Percentiles rank a stretch among this genome's conserved stretches.
phyloP scores from a whole-genome alignment of 331 rosid genomes.

The Erythrophleum ivorense region DNA sequence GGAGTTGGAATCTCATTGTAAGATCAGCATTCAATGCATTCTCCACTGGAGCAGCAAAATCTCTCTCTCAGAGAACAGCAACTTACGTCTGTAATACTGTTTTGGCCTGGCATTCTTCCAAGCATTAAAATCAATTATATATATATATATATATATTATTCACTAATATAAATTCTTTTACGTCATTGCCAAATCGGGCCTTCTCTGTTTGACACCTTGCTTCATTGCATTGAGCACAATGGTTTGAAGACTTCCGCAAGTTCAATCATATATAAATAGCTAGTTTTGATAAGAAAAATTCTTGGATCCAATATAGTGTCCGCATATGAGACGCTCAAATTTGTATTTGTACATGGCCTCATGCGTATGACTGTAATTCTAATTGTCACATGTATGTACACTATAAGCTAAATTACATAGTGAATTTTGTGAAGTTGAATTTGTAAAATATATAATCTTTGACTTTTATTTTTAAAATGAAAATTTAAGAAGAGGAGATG shows the following conservation, averaged over 20 bases:
- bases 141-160: too few relatives aligned
- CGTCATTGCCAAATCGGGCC: neutral
- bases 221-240: neutral
- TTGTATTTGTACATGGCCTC: too few relatives aligned
- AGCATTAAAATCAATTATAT: neutral
- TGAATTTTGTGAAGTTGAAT: neutral
- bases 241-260: too few relatives aligned
- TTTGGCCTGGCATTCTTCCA: neutral
- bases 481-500: constrained; percentile 14
- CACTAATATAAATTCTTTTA: too few relatives aligned
- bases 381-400: too few relatives aligned
- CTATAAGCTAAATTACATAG: too few relatives aligned
- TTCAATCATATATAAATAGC: too few relatives aligned
- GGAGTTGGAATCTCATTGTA: constrained; percentile 17
- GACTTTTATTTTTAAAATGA: neutral
- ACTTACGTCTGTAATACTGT: neutral
- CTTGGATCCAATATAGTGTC: too few relatives aligned
- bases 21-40: constrained; percentile 35
- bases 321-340: too few relatives aligned
- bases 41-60: neutral
- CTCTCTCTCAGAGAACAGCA: neutral
- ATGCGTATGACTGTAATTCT: too few relatives aligned
- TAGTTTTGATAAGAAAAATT: too few relatives aligned
- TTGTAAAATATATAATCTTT: neutral
- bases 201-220: neutral